Evolutionary conservation across 1,284 basidiomycete species (phyloP), one percentile per base, ranked within the genome.

Genomic region (Volvariella volvacea): DNA sequence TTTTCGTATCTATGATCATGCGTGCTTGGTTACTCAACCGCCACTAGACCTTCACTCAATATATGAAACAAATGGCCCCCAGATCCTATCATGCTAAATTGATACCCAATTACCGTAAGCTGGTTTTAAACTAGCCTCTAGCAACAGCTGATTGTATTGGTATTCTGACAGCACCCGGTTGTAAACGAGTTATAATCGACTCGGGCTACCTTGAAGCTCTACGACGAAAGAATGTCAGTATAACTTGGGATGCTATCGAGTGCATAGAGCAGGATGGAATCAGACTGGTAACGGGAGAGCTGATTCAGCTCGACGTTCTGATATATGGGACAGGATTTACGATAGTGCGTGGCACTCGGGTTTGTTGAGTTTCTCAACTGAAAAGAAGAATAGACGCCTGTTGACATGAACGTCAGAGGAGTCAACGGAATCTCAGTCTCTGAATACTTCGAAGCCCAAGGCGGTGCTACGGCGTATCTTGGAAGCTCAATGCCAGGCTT

Each of bases 181-280:
- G 76, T 55, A 80, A 77, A 52, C 66, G 78, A 21, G 67, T 79
- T 12, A 72, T 80, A 20, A 59, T 74, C 39, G 74, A 81, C 51
- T 70, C 74, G 10, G 70, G 65, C 8, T 80, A 78, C 51, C 62
- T 80, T 21, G 58, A 68, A 28, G 62, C 65, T 28, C 60, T 83
- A 31, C 61, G 74, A 44, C 63, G 64, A 41, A 66, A 72, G 3
- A 82, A 83, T 52, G 73, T 82, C 22, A 60, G 61, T 22, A 51
- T 81, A 25, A 58, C 57, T 16, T 74, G 70, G 64, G 67, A 69
- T 22, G 56, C 55, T 7, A 75, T 78, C 52, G 59, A 59, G 9
- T 45, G 45, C 8, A 49, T 64, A 32, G 58, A 60, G 8, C 52
- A 59, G 40, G 55, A 61, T 22, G 62, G 61, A 15, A 56, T 64